Evolutionary conservation across 495 filamentous ascomycete genomes (phyloP), one percentile per base, ranked within the genome.

Genomic region (Lepidopterella palustris): DNA sequence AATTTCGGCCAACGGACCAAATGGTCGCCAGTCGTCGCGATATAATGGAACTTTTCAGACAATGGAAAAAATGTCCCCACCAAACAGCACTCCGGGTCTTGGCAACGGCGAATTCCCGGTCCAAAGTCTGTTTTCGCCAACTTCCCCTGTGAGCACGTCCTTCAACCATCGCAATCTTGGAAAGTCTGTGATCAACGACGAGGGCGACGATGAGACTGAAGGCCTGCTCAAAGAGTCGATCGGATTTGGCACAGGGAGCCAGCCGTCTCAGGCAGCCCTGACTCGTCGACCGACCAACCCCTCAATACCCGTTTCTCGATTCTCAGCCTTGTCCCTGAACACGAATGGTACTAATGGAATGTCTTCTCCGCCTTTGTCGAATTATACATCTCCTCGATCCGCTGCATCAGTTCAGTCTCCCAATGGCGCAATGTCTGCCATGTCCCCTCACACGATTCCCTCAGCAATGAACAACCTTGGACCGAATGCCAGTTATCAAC

Each of bases 171-270:
- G 88, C 53, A 79, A 88, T 49, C 84, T 84, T 15, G 88, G 91
- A 55, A 96, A 92, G 72, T 83, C 85, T 2, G 80, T 95, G 55
- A 96, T 96, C 64, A 90, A 88, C 65, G 84, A 90, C 67, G 89
- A 95, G 67, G 73, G 80, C 11, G 89, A 87, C 57, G 90, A 95
- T 63, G 91, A 96, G 67, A 92, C 89, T 0, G 86, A 87, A 5
- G 86, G 91, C 67, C 74, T 95, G 10, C 77, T 95, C 9, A 89
- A 90, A 55, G 87, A 96, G 68, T 86, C 90, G 1, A 82, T 93
- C 31, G 88, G 85, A 0, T 96, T 89, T 71, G 90, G 87, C 3
- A 86, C 90, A 58, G 92, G 86, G 66, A 89, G 87, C 9, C 77
- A 86, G 59, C 74, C 79, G 0, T 73, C 71, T 58, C 69, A 71